phyloP scores from a whole-genome alignment of 345 rosid species.

The Arabis alpina region DNA sequence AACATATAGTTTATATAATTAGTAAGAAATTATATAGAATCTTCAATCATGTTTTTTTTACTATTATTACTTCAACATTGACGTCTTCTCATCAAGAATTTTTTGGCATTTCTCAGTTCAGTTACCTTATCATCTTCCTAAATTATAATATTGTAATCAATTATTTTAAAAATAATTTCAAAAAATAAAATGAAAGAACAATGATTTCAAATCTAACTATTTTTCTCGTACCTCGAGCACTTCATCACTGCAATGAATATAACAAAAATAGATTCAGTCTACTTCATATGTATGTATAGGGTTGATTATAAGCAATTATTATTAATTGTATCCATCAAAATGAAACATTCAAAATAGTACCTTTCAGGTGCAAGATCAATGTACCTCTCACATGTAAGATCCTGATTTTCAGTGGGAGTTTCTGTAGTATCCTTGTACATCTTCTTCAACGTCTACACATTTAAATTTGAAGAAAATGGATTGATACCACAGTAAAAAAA shows the following conservation, averaged over 20 bases:
- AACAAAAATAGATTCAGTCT: not conserved
- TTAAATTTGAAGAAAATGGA: not conserved
- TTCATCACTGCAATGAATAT: constrained; percentile 17
- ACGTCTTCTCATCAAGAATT: not conserved
- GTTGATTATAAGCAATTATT: not conserved
- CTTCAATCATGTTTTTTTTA: not conserved
- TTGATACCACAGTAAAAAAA: too few species aligned
- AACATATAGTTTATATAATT: not conserved
- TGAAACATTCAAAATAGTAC: not conserved
- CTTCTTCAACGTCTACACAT: constrained; percentile 23
- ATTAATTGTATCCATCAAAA: not conserved
- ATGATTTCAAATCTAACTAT: not conserved
- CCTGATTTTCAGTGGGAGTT: not conserved
- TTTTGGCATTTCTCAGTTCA: not conserved
- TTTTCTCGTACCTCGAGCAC: not conserved
- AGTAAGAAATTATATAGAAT: not conserved
- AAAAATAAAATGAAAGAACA: too few species aligned
- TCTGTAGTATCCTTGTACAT: not conserved
- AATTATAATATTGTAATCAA: too few species aligned
- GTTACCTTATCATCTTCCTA: not conserved
- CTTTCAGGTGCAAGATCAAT: too few species aligned
- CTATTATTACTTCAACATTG: constrained; percentile 21
- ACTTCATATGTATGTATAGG: too few species aligned
- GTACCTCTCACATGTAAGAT: too few species aligned
- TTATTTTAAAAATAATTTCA: too few species aligned